A percentile compares a stretch with the other conserved stretches of the same genome.
phyloP scores from a whole-genome alignment of 176 grass and related monocot genomes.

The Melocanna baccifera region DNA sequence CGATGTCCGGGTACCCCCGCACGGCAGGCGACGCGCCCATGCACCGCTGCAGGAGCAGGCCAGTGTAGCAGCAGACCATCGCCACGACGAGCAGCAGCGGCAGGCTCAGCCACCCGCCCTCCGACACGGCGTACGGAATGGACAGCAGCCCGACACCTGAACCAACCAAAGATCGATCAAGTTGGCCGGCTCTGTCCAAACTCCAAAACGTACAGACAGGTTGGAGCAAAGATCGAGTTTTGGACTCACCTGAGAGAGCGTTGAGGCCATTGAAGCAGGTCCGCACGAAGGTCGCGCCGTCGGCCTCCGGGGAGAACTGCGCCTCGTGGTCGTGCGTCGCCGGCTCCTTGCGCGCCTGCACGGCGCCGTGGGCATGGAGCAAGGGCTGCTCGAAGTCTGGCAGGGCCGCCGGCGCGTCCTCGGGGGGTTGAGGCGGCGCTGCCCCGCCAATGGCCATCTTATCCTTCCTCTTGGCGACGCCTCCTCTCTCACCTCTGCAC shows the following conservation, averaged over 20 bases:
- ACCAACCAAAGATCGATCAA: background rate
- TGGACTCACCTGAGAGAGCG: slow-evolving; percentile 56
- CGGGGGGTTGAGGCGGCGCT: background rate
- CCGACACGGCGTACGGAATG: slow-evolving; percentile 74
- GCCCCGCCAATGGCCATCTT: slow-evolving; percentile 30
- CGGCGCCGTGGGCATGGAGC: slow-evolving; percentile 20
- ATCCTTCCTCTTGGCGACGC: background rate
- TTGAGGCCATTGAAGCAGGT: slow-evolving; percentile 91
- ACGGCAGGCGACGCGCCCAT: slow-evolving; percentile 38
- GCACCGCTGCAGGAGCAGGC: slow-evolving; percentile 74
- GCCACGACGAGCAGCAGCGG: slow-evolving; percentile 50
- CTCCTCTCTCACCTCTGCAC: background rate
- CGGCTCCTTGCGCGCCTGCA: slow-evolving; percentile 12
- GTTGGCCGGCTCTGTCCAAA: background rate
- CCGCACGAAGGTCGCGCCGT: slow-evolving; percentile 45
- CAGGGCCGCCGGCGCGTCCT: background rate
- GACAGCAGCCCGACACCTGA: slow-evolving; percentile 77
- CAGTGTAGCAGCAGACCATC: slow-evolving; percentile 70
- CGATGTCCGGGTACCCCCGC: slow-evolving; percentile 67
- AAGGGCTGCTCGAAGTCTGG: slow-evolving; percentile 31
- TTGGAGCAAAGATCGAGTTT: too few species aligned
- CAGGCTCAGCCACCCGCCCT: slow-evolving; percentile 80
- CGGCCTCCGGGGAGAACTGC: slow-evolving; percentile 17
- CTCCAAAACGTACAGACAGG: background rate
- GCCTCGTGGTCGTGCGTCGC: slow-evolving; percentile 30